phyloP scores from a whole-genome alignment of 805 yeast species.

The Torulaspora indica region DNA sequence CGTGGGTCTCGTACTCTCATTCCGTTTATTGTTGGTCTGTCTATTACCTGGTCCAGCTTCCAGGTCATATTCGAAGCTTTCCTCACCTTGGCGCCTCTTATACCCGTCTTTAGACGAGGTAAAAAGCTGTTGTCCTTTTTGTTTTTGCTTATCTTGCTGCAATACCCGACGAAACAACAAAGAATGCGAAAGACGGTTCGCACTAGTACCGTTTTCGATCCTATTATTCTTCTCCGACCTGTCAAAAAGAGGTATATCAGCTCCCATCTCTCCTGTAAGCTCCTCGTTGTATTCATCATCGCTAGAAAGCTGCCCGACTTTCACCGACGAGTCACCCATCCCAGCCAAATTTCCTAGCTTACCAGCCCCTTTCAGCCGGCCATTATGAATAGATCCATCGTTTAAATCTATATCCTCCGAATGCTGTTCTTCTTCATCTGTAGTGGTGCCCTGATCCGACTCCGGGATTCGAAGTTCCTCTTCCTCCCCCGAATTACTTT shows the following conservation, averaged over 20 bases:
- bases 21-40: slow-evolving; percentile 2
- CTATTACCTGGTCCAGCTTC: slow-evolving; percentile 6
- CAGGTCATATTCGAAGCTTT: slow-evolving; percentile 6
- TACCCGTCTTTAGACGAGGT: slow-evolving; percentile 14
- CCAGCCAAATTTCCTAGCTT: not conserved
- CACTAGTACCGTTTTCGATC: not conserved
- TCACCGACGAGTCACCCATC: slow-evolving; percentile 23
- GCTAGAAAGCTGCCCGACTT: slow-evolving; percentile 39
- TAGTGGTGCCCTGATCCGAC: slow-evolving; percentile 33
- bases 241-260: slow-evolving; percentile 20
- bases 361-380: not conserved
- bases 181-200: slow-evolving; percentile 9
- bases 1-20: not conserved
- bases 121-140: slow-evolving; percentile 11
- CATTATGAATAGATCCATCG: slow-evolving; percentile 3
- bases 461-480: slow-evolving; percentile 31
- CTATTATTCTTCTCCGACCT: not conserved
- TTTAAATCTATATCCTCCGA: slow-evolving; percentile 13
- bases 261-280: slow-evolving; percentile 30
- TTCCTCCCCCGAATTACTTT: slow-evolving; percentile 11
- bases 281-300: slow-evolving; percentile 42
- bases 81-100: not conserved
- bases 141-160: slow-evolving; percentile 11
- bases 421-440: slow-evolving; percentile 26
- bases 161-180: slow-evolving; percentile 17